Evolutionary conservation across 176 grass and related monocot genomes (phyloP).

Genomic region (Phragmites australis): DNA sequence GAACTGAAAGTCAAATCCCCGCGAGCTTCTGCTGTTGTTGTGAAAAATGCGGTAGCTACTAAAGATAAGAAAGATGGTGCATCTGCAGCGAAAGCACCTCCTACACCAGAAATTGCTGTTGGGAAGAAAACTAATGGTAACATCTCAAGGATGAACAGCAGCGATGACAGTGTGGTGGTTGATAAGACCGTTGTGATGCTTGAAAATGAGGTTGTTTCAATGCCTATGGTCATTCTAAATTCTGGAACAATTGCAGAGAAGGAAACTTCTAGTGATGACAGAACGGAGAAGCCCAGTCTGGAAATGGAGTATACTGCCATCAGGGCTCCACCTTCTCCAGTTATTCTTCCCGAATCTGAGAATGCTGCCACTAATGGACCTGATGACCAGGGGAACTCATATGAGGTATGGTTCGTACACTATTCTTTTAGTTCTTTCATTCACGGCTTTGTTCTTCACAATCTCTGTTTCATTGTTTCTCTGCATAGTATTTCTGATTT

Average conservation of each 20-base stretch:
- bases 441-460: background rate
- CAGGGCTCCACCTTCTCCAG: conserved; percentile 60
- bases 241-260: conserved; percentile 31
- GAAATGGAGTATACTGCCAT: conserved; percentile 49
- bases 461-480: conserved; percentile 15
- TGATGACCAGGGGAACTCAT: conserved; percentile 36
- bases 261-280: conserved; percentile 39
- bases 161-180: conserved; percentile 49
- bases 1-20: conserved; percentile 66
- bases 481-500: conserved; percentile 3
- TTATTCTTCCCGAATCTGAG: conserved; percentile 39
- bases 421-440: conserved; percentile 28
- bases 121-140: conserved; percentile 40
- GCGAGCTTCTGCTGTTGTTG: conserved; percentile 31
- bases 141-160: conserved; percentile 36
- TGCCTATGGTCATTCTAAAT: conserved; percentile 25
- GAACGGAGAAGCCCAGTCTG: conserved; percentile 30
- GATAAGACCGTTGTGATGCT: conserved; percentile 76
- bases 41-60: conserved; percentile 29
- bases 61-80: conserved; percentile 41
- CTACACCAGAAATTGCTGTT: conserved; percentile 27
- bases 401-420: conserved; percentile 53
- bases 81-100: conserved; percentile 34
- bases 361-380: conserved; percentile 24
- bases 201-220: conserved; percentile 51